These are phyloP conservation scores for Phytophthora capsici DNA, from an alignment of 352 stramenopile genomes.

Conservation along the genomic window DNA sequence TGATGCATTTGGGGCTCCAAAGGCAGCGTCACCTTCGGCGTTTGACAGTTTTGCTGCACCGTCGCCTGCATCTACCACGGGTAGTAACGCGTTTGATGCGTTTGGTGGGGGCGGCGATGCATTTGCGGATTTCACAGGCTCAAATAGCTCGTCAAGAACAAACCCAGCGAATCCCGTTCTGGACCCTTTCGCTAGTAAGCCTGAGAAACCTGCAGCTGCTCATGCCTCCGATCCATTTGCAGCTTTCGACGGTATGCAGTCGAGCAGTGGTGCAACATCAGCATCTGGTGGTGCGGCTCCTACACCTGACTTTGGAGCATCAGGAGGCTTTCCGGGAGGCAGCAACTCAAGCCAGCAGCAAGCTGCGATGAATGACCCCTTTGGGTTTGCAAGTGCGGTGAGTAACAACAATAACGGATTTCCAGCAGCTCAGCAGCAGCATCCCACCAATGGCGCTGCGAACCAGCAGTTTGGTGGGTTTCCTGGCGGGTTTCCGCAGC, in stretches of 20 bases:
- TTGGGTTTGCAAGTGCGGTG: constrained; percentile 48
- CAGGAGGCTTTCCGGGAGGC: constrained; percentile 12
- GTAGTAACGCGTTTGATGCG: constrained; percentile 41
- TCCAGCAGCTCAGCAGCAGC: constrained; percentile 32
- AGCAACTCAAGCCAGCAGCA: constrained; percentile 28
- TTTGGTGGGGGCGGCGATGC: constrained; percentile 42
- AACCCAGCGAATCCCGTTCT: constrained; percentile 42
- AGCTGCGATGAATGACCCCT: constrained; percentile 48
- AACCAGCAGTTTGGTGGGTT: constrained; percentile 36
- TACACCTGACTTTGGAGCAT: constrained; percentile 28
- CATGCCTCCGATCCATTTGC: constrained; percentile 59
- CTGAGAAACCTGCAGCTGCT: constrained; percentile 18
- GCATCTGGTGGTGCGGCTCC: constrained; percentile 10
- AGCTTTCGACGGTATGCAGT: constrained; percentile 66
- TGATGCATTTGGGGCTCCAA: constrained; percentile 42
- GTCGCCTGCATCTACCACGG: constrained; percentile 21
- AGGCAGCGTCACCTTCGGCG: constrained; percentile 17
- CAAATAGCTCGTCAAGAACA: constrained; percentile 33
- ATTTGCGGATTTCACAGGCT: constrained; percentile 44
- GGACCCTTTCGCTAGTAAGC: constrained; percentile 33
- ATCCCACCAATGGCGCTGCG: neutral
- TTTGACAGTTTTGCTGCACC: constrained; percentile 50
- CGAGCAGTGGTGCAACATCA: constrained; percentile 9
- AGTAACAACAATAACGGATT: constrained; percentile 44
- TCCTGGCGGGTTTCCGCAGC: constrained; percentile 29